Percentiles rank a stretch among this genome's conserved stretches.
Evolutionary conservation across 2,329 filamentous ascomycete species (phyloP).

Genomic region (Cladosporium austrohemisphaericum): DNA sequence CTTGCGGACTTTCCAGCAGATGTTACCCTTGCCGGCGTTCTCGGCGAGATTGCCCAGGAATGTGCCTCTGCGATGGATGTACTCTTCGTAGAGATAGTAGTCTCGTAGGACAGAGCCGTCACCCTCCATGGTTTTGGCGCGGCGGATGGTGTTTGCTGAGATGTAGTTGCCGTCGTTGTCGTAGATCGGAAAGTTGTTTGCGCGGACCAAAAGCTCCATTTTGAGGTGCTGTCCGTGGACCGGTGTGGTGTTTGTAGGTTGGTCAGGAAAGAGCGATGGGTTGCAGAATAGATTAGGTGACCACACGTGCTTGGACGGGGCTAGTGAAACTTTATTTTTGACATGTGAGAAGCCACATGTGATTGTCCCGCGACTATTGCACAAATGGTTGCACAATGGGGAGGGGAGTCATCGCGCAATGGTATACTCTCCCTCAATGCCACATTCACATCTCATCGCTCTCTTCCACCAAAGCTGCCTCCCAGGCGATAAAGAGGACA

Average conservation of each 20-base stretch:
- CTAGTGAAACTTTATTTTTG: not conserved
- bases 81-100: slow-evolving; percentile 24
- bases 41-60: slow-evolving; percentile 24
- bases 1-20: slow-evolving; percentile 18
- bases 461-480: too few species aligned
- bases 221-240: too few species aligned
- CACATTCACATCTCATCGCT: too few species aligned
- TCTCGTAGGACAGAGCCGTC: slow-evolving; percentile 25
- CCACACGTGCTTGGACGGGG: not conserved
- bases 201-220: too few species aligned
- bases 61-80: slow-evolving; percentile 24
- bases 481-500: too few species aligned
- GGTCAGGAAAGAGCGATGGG: not conserved
- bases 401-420: slow-evolving; percentile 5
- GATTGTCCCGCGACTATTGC: not conserved
- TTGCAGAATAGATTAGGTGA: not conserved
- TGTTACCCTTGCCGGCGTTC: slow-evolving; percentile 8
- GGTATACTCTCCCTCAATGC: not conserved
- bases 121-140: slow-evolving; percentile 17
- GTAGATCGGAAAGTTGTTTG: not conserved
- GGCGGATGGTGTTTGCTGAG: not conserved
- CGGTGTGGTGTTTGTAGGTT: not conserved
- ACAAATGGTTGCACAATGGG: not conserved
- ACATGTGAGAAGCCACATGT: not conserved
- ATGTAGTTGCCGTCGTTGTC: not conserved